Evolutionary conservation across 306 rosid genomes (phyloP), one percentile per base, ranked within the genome.

Genomic region (Citrullus mucosospermus): DNA sequence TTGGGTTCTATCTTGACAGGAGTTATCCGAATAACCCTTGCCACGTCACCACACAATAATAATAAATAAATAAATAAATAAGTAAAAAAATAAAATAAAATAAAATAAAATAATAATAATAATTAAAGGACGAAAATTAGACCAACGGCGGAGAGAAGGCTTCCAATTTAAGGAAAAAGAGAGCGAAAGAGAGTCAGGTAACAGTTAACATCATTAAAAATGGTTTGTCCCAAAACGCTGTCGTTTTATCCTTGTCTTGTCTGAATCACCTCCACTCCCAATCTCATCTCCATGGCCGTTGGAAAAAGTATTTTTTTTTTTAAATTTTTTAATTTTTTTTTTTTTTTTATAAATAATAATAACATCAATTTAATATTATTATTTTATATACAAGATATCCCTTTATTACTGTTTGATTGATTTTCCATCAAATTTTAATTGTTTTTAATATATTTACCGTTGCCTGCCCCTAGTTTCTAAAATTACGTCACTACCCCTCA

Each of bases 21-120:
- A 58, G 44, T 81, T 80, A 79, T 82, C 85, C 63, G 16, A 80
- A 85, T 72, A 85, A 62, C 44, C 7, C 6, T 20, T 4, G 61
- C 77, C 77, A 72, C 77, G 46, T 72, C 77, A 39, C 38, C 3
- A 75, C 83, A 75, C 83, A 85, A 39, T 25, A 77, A 28, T 59
- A 10, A 16, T 22, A 22, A 22, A 22, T 22, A 22, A 0, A 22
- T 22, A 22, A 22, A 22, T 0, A 22, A 22, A 22, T 0, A 22
- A 22, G 22, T 22, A 32, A 32, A 1, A 32, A 32, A 32, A 32
- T 32, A 32, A 32, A 32, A 32, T 32, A 32, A 32, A 32, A 32
- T 12, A 10, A 46, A 62, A 8, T 30, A 62, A 13, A 30, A 6
- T 38, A 63, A 16, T 9, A 39, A 8, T 3, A 14, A 10, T 14